Evolutionary conservation across 164 flowering plant species (phyloP).

Genomic region (Berberis vulgaris): DNA sequence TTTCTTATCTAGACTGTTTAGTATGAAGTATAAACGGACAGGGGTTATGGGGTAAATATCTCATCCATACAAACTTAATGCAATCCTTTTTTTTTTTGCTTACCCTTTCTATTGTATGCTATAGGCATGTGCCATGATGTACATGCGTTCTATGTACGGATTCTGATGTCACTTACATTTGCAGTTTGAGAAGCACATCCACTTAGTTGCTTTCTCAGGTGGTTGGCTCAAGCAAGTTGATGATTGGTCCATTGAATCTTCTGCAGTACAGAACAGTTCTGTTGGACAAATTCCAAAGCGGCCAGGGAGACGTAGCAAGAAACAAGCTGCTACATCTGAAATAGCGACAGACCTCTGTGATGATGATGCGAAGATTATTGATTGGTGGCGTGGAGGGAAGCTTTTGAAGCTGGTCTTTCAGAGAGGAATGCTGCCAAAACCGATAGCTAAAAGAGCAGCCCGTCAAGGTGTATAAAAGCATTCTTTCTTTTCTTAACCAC

Average conservation of each 20-base stretch:
- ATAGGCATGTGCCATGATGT: not conserved
- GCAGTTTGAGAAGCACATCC: constrained; percentile 86
- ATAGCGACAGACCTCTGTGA: constrained; percentile 21
- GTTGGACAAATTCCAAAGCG: constrained; percentile 50
- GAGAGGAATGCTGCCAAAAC: constrained; percentile 54
- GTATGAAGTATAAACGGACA: too few species aligned
- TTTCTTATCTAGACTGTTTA: too few species aligned
- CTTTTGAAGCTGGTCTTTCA: constrained; percentile 50
- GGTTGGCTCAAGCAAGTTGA: constrained; percentile 82
- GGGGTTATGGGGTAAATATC: too few species aligned
- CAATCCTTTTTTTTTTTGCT: too few species aligned
- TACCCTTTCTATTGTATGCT: too few species aligned
- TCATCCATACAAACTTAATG: too few species aligned
- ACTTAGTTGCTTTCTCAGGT: constrained; percentile 51
- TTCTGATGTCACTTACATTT: constrained; percentile 9
- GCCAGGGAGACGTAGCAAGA: constrained; percentile 46
- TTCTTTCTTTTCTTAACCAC: not conserved
- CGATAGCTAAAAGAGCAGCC: constrained; percentile 53
- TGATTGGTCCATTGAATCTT: constrained; percentile 44
- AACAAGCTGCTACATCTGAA: constrained; percentile 39
- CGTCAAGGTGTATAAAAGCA: constrained; percentile 45
- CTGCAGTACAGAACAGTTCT: constrained; percentile 30
- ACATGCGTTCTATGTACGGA: not conserved
- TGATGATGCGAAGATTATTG: constrained; percentile 26
- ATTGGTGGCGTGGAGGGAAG: constrained; percentile 86